phyloP scores from a whole-genome alignment of 1,139 yeast species.

The Taiozyma sp. region DNA sequence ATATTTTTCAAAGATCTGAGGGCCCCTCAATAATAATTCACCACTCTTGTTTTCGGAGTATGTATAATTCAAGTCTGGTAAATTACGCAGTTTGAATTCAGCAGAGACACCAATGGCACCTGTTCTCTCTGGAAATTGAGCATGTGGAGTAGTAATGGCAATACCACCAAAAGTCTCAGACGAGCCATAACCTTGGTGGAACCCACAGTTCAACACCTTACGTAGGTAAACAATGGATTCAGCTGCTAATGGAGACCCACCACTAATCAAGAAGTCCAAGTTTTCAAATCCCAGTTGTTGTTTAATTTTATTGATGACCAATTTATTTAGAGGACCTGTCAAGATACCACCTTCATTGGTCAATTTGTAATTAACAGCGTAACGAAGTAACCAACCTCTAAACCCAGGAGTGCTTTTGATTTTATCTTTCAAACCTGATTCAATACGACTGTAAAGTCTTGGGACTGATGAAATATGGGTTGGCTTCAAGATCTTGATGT shows the following conservation, averaged over 20 bases:
- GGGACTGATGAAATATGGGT: slow-evolving; percentile 46
- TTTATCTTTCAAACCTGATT: slow-evolving; percentile 40
- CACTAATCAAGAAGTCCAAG: slow-evolving; percentile 35
- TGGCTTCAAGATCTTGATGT: slow-evolving; percentile 41
- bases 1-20: slow-evolving; percentile 43
- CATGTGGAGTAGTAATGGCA: slow-evolving; percentile 33
- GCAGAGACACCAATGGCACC: slow-evolving; percentile 45
- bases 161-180: slow-evolving; percentile 52
- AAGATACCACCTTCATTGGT: slow-evolving; percentile 35
- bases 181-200: slow-evolving; percentile 51
- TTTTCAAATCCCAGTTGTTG: slow-evolving; percentile 40
- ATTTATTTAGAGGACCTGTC: slow-evolving; percentile 34
- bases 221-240: slow-evolving; percentile 42
- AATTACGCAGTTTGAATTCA: slow-evolving; percentile 46
- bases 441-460: slow-evolving; percentile 46
- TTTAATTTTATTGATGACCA: slow-evolving; percentile 37
- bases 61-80: slow-evolving; percentile 46
- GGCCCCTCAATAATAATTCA: slow-evolving; percentile 46
- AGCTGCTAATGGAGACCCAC: slow-evolving; percentile 50
- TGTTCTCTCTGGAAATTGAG: slow-evolving; percentile 47
- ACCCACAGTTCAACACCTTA: slow-evolving; percentile 42
- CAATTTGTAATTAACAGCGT: slow-evolving; percentile 23
- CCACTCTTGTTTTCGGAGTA: slow-evolving; percentile 40
- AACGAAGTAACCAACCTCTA: slow-evolving; percentile 21
- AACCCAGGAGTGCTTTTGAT: slow-evolving; percentile 23